These are phyloP conservation scores for Paraconiothyrium sp. DNA, from an alignment of 2,329 filamentous ascomycete species.

Conservation along the genomic window DNA sequence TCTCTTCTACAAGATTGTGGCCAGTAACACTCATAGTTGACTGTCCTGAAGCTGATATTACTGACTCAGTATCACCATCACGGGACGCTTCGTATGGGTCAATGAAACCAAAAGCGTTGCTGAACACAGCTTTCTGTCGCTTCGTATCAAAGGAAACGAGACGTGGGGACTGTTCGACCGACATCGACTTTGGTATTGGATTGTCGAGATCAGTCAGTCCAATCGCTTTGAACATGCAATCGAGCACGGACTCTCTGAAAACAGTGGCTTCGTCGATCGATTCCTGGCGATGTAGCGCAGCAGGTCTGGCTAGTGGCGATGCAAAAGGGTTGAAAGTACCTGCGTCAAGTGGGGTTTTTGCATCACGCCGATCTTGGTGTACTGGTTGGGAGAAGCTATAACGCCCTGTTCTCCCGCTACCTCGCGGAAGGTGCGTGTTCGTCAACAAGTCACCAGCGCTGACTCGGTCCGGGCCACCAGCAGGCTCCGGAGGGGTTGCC, in stretches of 20 bases:
- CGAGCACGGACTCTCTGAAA: slow-evolving; percentile 88
- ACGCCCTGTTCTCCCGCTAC: slow-evolving; percentile 60
- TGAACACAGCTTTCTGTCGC: slow-evolving; percentile 81
- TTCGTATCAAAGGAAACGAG: slow-evolving; percentile 85
- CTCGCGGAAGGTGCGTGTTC: slow-evolving; percentile 76
- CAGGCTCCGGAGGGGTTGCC: slow-evolving; percentile 33
- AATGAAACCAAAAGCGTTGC: slow-evolving; percentile 91
- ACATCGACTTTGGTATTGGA: slow-evolving; percentile 71
- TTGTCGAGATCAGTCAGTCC: slow-evolving; percentile 78
- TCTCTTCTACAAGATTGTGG: slow-evolving; percentile 76
- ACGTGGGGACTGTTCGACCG: slow-evolving; percentile 84
- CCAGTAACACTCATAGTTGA: slow-evolving; percentile 65
- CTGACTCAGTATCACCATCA: slow-evolving; percentile 88
- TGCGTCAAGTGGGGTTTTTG: slow-evolving; percentile 57
- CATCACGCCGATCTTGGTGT: slow-evolving; percentile 53
- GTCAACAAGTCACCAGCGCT: slow-evolving; percentile 77
- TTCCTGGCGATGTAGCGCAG: slow-evolving; percentile 74
- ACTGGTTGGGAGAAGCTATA: slow-evolving; percentile 61
- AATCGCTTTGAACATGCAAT: slow-evolving; percentile 95
- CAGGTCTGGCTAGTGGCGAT: slow-evolving; percentile 41
- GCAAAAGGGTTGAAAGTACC: slow-evolving; percentile 54
- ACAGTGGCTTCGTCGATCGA: slow-evolving; percentile 86
- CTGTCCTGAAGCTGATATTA: slow-evolving; percentile 64
- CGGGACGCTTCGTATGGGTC: slow-evolving; percentile 79
- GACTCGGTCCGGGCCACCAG: slow-evolving; percentile 42